Evolutionary conservation across 768 basidiomycete species (phyloP).

Genomic region (Tephrocybe rancida): DNA sequence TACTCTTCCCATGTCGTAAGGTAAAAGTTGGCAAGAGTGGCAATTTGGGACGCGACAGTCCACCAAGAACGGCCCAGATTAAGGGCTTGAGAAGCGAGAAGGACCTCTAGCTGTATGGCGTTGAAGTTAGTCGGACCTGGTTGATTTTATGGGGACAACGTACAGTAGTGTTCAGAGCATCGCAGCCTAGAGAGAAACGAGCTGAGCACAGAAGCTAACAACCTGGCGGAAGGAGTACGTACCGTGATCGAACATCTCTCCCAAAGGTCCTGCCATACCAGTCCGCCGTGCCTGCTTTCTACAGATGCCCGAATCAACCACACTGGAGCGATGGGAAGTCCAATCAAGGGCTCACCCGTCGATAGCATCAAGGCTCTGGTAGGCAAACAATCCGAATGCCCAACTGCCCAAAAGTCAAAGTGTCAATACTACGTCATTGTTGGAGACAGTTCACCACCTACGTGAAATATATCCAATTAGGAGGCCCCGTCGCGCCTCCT

Average conservation of each 20-base stretch:
- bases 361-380: slow-evolving; percentile 88
- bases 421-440: background rate
- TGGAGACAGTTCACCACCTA: slow-evolving; percentile 35
- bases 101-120: slow-evolving; percentile 71
- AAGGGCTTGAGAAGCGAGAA: slow-evolving; percentile 81
- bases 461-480: slow-evolving; percentile 92
- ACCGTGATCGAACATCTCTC: slow-evolving; percentile 99
- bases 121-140: background rate
- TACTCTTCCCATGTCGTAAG: slow-evolving; percentile 86
- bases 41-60: slow-evolving; percentile 88
- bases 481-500: slow-evolving; percentile 62
- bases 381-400: slow-evolving; percentile 86
- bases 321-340: background rate
- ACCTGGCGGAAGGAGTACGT: slow-evolving; percentile 17
- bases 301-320: slow-evolving; percentile 1
- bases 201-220: background rate
- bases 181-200: slow-evolving; percentile 60
- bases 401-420: slow-evolving; percentile 55
- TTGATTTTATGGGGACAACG: slow-evolving; percentile 1
- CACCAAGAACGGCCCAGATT: slow-evolving; percentile 96
- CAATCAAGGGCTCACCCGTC: slow-evolving; percentile 65
- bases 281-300: slow-evolving; percentile 96
- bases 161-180: slow-evolving; percentile 95
- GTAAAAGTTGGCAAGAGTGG: slow-evolving; percentile 78
- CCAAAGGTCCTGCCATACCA: slow-evolving; percentile 96